Percentiles rank a stretch among this genome's conserved stretches.
These are phyloP conservation scores for Mycothermus thermophilus DNA, from an alignment of 495 filamentous ascomycete genomes.

Conservation along the genomic window DNA sequence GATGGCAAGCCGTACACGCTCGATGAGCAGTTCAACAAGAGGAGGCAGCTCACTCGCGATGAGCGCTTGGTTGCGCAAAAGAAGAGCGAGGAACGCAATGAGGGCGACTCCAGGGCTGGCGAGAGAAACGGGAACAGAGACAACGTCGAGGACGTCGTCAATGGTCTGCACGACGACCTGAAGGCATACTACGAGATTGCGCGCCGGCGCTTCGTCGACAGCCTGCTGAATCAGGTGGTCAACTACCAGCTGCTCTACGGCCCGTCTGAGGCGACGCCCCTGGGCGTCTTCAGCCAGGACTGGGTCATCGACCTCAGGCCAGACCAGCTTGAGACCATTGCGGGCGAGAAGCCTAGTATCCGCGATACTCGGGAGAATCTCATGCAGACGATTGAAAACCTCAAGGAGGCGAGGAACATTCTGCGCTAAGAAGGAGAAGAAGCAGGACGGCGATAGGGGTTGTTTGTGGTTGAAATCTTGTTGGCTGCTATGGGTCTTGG, in stretches of 20 bases:
- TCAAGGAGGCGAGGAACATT: constrained; percentile 16
- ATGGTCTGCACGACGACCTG: constrained; percentile 45
- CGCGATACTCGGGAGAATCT: constrained; percentile 14
- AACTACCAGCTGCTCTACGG: constrained; percentile 22
- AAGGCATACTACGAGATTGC: constrained; percentile 48
- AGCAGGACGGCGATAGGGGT: neutral
- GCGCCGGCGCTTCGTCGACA: constrained; percentile 43
- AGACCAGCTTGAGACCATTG: constrained; percentile 23
- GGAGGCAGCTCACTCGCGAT: constrained; percentile 28
- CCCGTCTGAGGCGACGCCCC: constrained; percentile 18
- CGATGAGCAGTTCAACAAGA: constrained; percentile 40
- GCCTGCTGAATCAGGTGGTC: constrained; percentile 29
- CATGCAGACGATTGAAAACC: constrained; percentile 14
- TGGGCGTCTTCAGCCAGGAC: constrained; percentile 21
- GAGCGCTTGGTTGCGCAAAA: constrained; percentile 15
- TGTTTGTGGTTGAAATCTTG: neutral
- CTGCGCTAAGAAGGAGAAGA: constrained; percentile 8
- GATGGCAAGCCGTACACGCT: constrained; percentile 33
- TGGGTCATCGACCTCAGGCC: constrained; percentile 19
- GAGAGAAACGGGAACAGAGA: no score
- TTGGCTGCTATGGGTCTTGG: neutral
- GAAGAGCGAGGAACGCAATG: no score
- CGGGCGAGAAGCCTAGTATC: constrained; percentile 17
- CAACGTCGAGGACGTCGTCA: constrained; percentile 32
- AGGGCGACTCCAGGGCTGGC: no score